Conservation (phyloP, 2,329 filamentous ascomycete genomes). For the Periconia macrospinosa region DNA sequence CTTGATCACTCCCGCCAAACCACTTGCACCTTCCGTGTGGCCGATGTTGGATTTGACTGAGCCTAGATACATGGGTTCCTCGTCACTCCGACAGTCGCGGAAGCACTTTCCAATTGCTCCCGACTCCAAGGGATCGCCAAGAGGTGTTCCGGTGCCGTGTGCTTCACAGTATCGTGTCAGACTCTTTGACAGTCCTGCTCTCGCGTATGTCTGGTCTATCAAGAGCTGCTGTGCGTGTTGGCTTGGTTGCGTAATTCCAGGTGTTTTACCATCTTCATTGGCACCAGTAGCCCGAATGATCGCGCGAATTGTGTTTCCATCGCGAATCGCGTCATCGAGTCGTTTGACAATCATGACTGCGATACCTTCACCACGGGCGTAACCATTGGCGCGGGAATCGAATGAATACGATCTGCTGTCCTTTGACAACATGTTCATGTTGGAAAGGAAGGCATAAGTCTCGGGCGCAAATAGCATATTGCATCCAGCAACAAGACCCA, state of each 20-base stretch:
- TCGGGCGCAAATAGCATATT: background rate
- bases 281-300: slow-evolving; percentile 30
- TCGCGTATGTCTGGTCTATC: slow-evolving; percentile 35
- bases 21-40: slow-evolving; percentile 43
- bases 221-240: slow-evolving; percentile 48
- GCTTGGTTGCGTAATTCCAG: slow-evolving; percentile 26
- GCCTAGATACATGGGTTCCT: background rate
- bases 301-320: slow-evolving; percentile 32
- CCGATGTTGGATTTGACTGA: slow-evolving; percentile 17
- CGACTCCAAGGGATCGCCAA: slow-evolving; percentile 33
- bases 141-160: slow-evolving; percentile 58
- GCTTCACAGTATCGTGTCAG: slow-evolving; percentile 26
- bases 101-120: slow-evolving; percentile 10
- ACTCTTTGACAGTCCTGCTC: slow-evolving; percentile 37
- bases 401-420: background rate
- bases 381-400: slow-evolving; percentile 61
- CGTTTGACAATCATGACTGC: slow-evolving; percentile 23
- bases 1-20: slow-evolving; percentile 41
- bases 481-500: background rate
- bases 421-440: background rate
- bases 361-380: slow-evolving; percentile 64
- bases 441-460: slow-evolving; percentile 2
- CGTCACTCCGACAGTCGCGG: background rate
- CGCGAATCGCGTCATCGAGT: slow-evolving; percentile 14
- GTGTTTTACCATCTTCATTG: slow-evolving; percentile 22